Percentiles rank a stretch among this genome's conserved stretches.
Conservation (phyloP, 23 red algal genomes). For the Gracilaria caudata region DNA sequence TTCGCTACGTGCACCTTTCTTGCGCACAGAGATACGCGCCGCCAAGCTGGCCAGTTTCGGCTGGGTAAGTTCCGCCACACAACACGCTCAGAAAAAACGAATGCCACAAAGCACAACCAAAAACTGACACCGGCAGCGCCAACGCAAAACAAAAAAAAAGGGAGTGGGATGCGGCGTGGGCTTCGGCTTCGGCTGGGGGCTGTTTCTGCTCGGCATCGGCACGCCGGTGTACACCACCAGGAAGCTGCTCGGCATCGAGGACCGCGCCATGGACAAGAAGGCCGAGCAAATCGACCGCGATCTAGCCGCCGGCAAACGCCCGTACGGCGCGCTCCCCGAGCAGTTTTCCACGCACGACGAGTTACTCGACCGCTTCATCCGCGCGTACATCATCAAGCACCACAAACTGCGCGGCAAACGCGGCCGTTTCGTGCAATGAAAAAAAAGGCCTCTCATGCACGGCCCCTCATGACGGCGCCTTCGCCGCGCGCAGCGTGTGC, state of each 20-base stretch:
- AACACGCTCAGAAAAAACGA: not conserved
- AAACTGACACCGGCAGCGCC: not conserved
- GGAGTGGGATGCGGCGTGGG: slow-evolving; percentile 41
- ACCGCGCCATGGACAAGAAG: slow-evolving; percentile 8
- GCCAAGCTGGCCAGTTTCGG: slow-evolving; percentile 16
- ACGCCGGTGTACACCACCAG: slow-evolving; percentile 24
- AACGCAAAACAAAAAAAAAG: not conserved
- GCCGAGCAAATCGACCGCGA: slow-evolving; percentile 16
- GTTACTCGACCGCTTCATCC: slow-evolving; percentile 7
- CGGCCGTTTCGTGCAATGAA: slow-evolving; percentile 13
- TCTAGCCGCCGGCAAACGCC: slow-evolving; percentile 14
- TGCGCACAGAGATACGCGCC: slow-evolving; percentile 6
- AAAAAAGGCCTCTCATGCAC: no score
- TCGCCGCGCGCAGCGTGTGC: no score
- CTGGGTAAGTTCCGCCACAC: not conserved
- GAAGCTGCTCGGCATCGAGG: slow-evolving; percentile 22
- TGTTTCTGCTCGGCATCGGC: slow-evolving; percentile 40
- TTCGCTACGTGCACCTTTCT: no score
- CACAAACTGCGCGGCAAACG: not conserved
- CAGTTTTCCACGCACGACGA: slow-evolving; percentile 2
- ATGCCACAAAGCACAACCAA: not conserved
- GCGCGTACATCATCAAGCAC: slow-evolving; percentile 10
- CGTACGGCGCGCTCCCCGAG: slow-evolving; percentile 9
- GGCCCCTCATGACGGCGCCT: not conserved
- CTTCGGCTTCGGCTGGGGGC: slow-evolving; percentile 46